A percentile compares a stretch with the other conserved stretches of the same genome.
Conservation (phyloP, 306 rosid genomes). For the Carpinus fangiana region DNA sequence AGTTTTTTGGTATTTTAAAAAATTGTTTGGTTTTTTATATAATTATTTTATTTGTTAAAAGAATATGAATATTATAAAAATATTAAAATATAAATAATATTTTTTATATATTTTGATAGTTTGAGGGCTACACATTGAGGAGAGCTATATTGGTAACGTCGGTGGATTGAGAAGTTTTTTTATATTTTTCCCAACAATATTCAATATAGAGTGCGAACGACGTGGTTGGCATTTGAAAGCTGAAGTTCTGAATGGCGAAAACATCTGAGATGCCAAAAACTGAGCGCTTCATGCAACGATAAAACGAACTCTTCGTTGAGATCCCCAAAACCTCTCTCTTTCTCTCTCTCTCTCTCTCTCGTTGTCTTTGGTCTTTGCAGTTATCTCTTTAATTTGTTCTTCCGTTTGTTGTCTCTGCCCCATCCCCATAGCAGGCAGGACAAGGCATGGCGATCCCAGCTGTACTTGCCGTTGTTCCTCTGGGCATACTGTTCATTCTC, state of each 20-base stretch:
- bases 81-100: no score
- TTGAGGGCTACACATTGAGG: no score
- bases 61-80: no score
- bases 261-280: neutral
- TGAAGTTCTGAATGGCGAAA: no score
- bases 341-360: constrained; percentile 12
- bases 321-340: neutral
- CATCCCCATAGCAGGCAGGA: constrained; percentile 15
- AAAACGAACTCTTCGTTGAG: constrained; percentile 5
- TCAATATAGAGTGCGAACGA: neutral
- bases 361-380: neutral
- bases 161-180: no score
- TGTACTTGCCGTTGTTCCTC: constrained; percentile 58
- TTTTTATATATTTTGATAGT: no score
- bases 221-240: neutral
- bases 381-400: neutral
- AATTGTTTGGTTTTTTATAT: no score
- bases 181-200: no score
- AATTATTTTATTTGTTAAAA: no score
- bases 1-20: no score
- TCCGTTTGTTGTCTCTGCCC: neutral
- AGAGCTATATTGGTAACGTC: no score
- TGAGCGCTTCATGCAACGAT: constrained; percentile 17
- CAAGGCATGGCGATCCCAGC: constrained; percentile 74
- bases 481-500: constrained; percentile 68